Conservation (phyloP, 495 filamentous ascomycete species). For the Hyaloscypha finlandica region DNA sequence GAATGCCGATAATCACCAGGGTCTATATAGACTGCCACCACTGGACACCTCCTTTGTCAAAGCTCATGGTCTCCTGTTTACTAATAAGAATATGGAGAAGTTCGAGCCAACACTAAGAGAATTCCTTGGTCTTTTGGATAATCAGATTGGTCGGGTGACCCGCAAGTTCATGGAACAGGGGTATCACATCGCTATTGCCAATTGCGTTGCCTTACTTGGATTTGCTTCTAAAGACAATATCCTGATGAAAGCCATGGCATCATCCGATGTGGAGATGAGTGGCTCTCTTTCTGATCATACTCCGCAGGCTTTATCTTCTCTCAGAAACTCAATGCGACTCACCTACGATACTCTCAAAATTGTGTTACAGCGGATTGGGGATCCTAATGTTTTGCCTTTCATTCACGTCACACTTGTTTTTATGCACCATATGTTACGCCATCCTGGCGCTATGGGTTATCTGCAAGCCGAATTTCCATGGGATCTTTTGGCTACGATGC, state of each 20-base stretch:
- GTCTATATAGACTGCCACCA: conserved; percentile 32
- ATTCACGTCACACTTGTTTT: conserved; percentile 33
- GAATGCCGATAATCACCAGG: conserved; percentile 17
- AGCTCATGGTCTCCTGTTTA: conserved; percentile 68
- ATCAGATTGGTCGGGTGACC: conserved; percentile 58
- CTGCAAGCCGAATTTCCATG: conserved; percentile 28
- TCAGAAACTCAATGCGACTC: conserved; percentile 36
- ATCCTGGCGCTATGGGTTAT: conserved; percentile 26
- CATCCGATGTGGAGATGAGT: conserved; percentile 12
- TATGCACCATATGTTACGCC: conserved; percentile 22
- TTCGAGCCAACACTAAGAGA: conserved; percentile 49
- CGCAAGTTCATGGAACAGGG: conserved; percentile 67
- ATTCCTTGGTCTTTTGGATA: conserved; percentile 58
- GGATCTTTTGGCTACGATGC: conserved; percentile 22
- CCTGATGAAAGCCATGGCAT: conserved; percentile 19
- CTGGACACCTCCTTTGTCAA: conserved; percentile 59
- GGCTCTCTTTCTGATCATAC: background rate
- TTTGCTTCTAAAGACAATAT: conserved; percentile 27
- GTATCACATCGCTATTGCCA: conserved; percentile 55
- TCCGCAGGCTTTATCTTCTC: conserved; percentile 15
- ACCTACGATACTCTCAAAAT: conserved; percentile 21
- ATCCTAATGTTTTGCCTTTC: conserved; percentile 32
- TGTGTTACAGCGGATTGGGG: conserved; percentile 26
- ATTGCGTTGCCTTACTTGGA: conserved; percentile 26
- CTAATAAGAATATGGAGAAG: conserved; percentile 45